Conservation (phyloP, 176 grass and related monocot genomes). For the Eragrostis nindensis region DNA sequence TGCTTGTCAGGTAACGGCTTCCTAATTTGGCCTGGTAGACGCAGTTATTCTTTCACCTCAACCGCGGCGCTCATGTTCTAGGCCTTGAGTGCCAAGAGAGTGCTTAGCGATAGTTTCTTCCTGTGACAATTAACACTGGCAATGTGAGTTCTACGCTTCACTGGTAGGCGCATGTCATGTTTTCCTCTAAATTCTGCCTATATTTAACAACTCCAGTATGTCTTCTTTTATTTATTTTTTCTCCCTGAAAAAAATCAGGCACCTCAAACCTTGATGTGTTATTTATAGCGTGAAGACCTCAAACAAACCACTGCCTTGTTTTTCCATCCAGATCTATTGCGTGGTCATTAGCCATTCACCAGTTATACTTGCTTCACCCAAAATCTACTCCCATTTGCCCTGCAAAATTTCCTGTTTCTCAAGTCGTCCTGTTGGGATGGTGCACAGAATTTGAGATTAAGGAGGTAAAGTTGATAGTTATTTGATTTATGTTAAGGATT, state of each 20-base stretch:
- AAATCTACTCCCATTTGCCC: conserved; percentile 16
- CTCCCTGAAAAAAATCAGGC: conserved; percentile 3
- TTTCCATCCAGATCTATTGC: conserved; percentile 12
- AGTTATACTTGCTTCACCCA: conserved; percentile 26
- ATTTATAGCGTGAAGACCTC: conserved; percentile 45
- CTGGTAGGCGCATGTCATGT: background rate
- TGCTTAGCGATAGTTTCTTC: background rate
- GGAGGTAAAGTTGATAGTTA: conserved; percentile 7
- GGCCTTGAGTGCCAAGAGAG: background rate
- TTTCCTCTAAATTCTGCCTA: background rate
- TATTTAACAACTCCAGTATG: conserved; percentile 21
- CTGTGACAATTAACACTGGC: background rate
- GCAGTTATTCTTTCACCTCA: background rate
- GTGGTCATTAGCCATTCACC: conserved; percentile 32
- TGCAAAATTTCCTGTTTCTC: conserved; percentile 4
- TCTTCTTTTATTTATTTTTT: background rate
- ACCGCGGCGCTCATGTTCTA: background rate
- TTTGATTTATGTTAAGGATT: conserved; percentile 9
- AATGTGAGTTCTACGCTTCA: conserved; percentile 1
- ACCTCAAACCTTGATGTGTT: conserved; percentile 46
- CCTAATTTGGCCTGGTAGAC: background rate
- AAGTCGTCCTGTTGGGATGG: conserved; percentile 33
- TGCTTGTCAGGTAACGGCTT: background rate
- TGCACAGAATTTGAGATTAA: conserved; percentile 18
- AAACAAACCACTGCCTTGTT: conserved; percentile 2